A percentile compares a stretch with the other conserved stretches of the same genome.
Evolutionary conservation across 768 basidiomycete species (phyloP).

Genomic region (Suillus paluster): DNA sequence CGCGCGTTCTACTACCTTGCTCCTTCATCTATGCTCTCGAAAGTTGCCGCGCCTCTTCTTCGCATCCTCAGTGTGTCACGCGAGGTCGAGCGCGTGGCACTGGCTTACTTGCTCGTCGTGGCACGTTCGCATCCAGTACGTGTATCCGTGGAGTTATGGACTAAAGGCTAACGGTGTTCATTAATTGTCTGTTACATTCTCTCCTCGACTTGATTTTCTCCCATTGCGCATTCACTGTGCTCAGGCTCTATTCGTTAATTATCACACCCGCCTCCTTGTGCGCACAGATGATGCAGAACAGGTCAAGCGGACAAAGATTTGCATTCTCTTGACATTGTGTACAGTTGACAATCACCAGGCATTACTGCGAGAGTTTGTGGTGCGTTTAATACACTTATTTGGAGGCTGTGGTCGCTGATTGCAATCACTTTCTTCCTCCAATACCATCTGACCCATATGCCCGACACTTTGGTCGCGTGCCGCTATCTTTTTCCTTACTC

Average conservation of each 20-base stretch:
- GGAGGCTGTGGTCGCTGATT: neutral
- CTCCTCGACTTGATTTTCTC: constrained; percentile 14
- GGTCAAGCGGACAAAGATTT: constrained; percentile 78
- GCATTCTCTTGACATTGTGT: constrained; percentile 68
- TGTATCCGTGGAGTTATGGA: constrained; percentile 5
- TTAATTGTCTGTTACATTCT: constrained; percentile 39
- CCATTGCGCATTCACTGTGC: no score
- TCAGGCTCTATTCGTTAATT: constrained; percentile 57
- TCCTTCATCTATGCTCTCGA: constrained; percentile 55
- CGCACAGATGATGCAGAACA: constrained; percentile 66
- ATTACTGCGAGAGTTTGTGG: constrained; percentile 84
- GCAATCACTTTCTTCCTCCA: constrained; percentile 3
- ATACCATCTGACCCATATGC: neutral
- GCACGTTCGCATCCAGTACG: constrained; percentile 69
- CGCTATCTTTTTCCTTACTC: neutral
- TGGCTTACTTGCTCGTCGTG: constrained; percentile 73
- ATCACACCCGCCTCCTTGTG: constrained; percentile 68
- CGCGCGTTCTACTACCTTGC: constrained; percentile 77
- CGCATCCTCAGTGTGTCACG: constrained; percentile 67
- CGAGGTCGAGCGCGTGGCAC: constrained; percentile 77
- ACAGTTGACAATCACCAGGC: constrained; percentile 67
- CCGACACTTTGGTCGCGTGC: neutral
- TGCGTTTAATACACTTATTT: constrained; percentile 41
- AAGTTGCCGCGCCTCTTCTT: constrained; percentile 73
- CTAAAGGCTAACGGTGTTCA: neutral